Percentiles rank a stretch among this genome's conserved stretches.
Evolutionary conservation across 2,329 filamentous ascomycete species (phyloP).

Genomic region (Fusarium sulawesiense): DNA sequence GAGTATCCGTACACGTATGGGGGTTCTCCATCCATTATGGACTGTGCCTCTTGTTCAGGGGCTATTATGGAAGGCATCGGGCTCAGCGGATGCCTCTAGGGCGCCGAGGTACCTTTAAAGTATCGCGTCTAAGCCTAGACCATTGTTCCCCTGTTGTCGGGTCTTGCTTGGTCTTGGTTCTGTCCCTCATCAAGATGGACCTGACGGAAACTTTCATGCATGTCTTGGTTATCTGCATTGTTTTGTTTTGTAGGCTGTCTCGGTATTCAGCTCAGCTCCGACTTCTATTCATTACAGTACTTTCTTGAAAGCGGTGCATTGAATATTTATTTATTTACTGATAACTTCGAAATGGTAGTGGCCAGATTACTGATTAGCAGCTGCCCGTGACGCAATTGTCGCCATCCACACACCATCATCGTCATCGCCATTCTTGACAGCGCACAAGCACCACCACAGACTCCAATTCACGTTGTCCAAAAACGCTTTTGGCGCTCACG

Average conservation of each 20-base stretch:
- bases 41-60: constrained; percentile 33
- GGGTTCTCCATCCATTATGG: constrained; percentile 1
- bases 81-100: constrained; percentile 22
- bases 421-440: constrained; percentile 31
- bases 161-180: background rate
- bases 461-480: constrained; percentile 4
- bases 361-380: constrained; percentile 9
- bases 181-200: constrained; percentile 1
- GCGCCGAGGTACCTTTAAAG: constrained; percentile 32
- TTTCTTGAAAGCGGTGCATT: background rate
- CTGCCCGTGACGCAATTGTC: constrained; percentile 33
- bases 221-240: constrained; percentile 23
- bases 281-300: background rate
- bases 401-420: constrained; percentile 31
- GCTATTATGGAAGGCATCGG: constrained; percentile 19
- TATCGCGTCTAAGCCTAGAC: constrained; percentile 17
- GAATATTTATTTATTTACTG: no score
- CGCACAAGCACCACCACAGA: background rate
- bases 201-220: constrained; percentile 32
- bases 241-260: constrained; percentile 7
- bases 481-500: constrained; percentile 10
- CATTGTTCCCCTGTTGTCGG: constrained; percentile 6
- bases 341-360: no score
- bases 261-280: background rate
- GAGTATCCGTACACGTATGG: background rate